Percentiles rank a stretch among this genome's conserved stretches.
These are phyloP conservation scores for Penicillium alfredii DNA, from an alignment of 495 filamentous ascomycete genomes.

Conservation along the genomic window DNA sequence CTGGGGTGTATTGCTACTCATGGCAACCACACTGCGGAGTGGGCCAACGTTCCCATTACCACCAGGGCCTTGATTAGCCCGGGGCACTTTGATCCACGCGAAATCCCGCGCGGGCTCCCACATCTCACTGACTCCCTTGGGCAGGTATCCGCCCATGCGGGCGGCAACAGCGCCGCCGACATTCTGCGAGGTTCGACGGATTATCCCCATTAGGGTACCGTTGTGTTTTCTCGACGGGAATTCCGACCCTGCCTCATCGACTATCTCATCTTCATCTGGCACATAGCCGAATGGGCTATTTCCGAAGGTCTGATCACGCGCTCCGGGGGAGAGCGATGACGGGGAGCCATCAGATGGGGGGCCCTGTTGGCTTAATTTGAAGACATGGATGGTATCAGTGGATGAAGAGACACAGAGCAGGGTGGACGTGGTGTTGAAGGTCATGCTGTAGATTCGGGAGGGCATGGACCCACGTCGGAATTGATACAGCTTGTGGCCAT, in stretches of 20 bases:
- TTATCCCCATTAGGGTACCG: conserved; percentile 75
- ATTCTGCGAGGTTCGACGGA: conserved; percentile 93
- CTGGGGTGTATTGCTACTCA: conserved; percentile 87
- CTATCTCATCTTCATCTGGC: conserved; percentile 31
- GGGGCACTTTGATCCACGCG: conserved; percentile 92
- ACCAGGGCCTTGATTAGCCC: conserved; percentile 35
- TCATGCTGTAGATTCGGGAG: conserved; percentile 94
- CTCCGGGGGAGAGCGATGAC: conserved; percentile 25
- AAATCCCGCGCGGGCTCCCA: conserved; percentile 96
- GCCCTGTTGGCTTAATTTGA: conserved; percentile 57
- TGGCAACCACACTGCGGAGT: conserved; percentile 83
- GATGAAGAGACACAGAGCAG: conserved; percentile 92
- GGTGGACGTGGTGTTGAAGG: conserved; percentile 92
- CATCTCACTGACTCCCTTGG: conserved; percentile 88
- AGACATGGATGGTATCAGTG: conserved; percentile 96
- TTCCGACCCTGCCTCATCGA: conserved; percentile 27
- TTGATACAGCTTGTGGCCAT: conserved; percentile 86
- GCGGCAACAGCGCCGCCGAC: conserved; percentile 87
- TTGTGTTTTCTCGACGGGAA: conserved; percentile 44
- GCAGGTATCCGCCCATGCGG: conserved; percentile 84
- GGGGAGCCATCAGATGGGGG: conserved; percentile 27
- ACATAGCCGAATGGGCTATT: conserved; percentile 33
- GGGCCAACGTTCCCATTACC: conserved; percentile 38
- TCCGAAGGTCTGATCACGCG: conserved; percentile 36
- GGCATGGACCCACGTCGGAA: conserved; percentile 94